phyloP scores from a whole-genome alignment of 352 stramenopile species.

The Phytophthora fragariae region DNA sequence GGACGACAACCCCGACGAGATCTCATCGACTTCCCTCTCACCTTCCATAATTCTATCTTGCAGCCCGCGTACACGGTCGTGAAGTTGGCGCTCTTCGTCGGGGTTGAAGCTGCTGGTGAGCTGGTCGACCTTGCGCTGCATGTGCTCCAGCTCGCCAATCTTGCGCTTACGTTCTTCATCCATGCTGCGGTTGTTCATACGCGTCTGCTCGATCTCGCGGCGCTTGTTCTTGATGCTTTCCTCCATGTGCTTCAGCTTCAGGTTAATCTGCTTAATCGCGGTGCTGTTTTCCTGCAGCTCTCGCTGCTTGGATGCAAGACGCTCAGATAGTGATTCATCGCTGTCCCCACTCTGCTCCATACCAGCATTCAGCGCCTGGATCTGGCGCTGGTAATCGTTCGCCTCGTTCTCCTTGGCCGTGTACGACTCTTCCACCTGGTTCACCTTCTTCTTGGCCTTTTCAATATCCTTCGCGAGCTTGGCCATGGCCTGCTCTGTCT shows the following conservation, averaged over 20 bases:
- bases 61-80: slow-evolving; percentile 66
- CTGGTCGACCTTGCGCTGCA: slow-evolving; percentile 61
- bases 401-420: slow-evolving; percentile 67
- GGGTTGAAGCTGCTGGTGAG: slow-evolving; percentile 81
- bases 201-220: slow-evolving; percentile 72
- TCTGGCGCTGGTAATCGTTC: slow-evolving; percentile 84
- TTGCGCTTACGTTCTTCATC: slow-evolving; percentile 76
- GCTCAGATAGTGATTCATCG: slow-evolving; percentile 81
- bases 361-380: slow-evolving; percentile 87
- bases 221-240: slow-evolving; percentile 87
- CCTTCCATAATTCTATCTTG: slow-evolving; percentile 69
- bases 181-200: slow-evolving; percentile 79
- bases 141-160: slow-evolving; percentile 66
- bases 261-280: slow-evolving; percentile 90
- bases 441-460: slow-evolving; percentile 70
- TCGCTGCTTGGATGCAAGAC: slow-evolving; percentile 77
- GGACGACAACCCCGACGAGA: slow-evolving; percentile 94
- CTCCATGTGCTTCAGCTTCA: slow-evolving; percentile 94
- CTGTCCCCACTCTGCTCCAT: slow-evolving; percentile 81
- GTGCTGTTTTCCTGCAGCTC: slow-evolving; percentile 85
- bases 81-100: slow-evolving; percentile 72
- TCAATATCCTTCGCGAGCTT: slow-evolving; percentile 89
- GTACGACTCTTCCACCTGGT: slow-evolving; percentile 55
- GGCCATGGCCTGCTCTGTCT: slow-evolving; percentile 78
- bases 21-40: slow-evolving; percentile 92